Evolutionary conservation across 2,329 filamentous ascomycete species (phyloP), one percentile per base, ranked within the genome.

Genomic region (Phaeosphaeriaceae sp.): DNA sequence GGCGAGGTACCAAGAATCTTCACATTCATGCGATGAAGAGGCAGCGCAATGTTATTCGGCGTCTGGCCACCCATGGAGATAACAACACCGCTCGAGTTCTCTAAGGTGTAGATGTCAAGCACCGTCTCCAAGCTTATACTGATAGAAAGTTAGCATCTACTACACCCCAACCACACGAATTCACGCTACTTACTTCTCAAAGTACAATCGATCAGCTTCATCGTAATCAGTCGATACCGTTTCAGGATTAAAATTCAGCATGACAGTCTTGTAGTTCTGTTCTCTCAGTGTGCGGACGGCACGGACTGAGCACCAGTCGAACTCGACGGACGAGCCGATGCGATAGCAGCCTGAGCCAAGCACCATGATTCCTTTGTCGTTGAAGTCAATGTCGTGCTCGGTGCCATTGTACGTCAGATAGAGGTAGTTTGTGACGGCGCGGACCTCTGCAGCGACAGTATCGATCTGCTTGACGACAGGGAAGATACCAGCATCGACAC

Each of bases 391-490:
- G 65, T 99, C 94, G 60, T 89, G 87, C 74, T 93, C 89, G 0
- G 86, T 87, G 12, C 89, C 93, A 68, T 97, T 97, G 80, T 97
- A 97, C 0, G 94, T 97, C 53, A 96, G 80, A 75, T 97, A 97
- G 9, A 97, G 83, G 71, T 99, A 99, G 76, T 99, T 97, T 16
- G 94, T 97, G 61, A 85, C 88, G 5, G 91, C 89, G 6, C 93
- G 93, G 79, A 97, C 97, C 74, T 99, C 94, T 13, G 92, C 94
- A 41, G 94, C 94, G 39, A 99, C 94, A 0, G 94, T 99, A 77
- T 99, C 94, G 51, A 99, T 97, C 77, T 97, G 93, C 83, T 97
- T 97, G 46, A 97, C 93, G 53, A 91, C 88, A 0, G 94, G 94
- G 57, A 85, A 84, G 64, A 99, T 91, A 35, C 89, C 89, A 32